Percentiles rank a stretch among this genome's conserved stretches.
These are phyloP conservation scores for Oryza meridionalis DNA, from an alignment of 176 grass and related monocot species.

Conservation along the genomic window DNA sequence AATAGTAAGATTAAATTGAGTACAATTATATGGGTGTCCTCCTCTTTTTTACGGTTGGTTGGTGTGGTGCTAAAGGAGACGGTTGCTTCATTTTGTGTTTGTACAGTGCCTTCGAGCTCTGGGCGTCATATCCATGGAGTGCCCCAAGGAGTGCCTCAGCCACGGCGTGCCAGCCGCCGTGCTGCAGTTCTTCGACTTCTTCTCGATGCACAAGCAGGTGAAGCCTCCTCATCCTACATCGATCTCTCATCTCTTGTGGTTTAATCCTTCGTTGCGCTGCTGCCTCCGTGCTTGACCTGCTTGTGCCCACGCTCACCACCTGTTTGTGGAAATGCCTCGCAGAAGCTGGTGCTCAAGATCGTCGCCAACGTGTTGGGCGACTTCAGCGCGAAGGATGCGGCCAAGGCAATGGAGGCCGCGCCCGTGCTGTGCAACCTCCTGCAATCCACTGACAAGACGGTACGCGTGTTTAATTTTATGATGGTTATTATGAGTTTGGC, in stretches of 20 bases:
- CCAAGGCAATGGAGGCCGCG: constrained; percentile 52
- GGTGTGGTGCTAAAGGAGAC: not conserved
- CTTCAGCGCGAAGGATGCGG: not conserved
- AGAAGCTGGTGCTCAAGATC: constrained; percentile 55
- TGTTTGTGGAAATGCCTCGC: constrained; percentile 37
- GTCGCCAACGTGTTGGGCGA: constrained; percentile 27
- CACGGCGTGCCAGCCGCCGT: constrained; percentile 53
- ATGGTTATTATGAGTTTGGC: not conserved
- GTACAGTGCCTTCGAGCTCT: constrained; percentile 62
- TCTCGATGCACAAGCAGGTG: constrained; percentile 46
- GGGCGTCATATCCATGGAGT: constrained; percentile 34
- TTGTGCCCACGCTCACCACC: not conserved
- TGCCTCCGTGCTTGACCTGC: not conserved
- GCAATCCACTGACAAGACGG: constrained; percentile 46
- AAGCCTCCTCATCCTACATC: not conserved
- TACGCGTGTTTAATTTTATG: constrained; percentile 2
- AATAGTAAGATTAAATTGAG: not conserved
- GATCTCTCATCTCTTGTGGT: not conserved
- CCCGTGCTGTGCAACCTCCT: constrained; percentile 60
- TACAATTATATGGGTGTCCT: not conserved
- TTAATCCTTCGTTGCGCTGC: not conserved
- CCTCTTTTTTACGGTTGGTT: not conserved
- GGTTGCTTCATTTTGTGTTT: not conserved
- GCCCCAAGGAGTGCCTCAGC: constrained; percentile 43
- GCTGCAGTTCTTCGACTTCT: constrained; percentile 59